Evolutionary conservation across 2,329 filamentous ascomycete species (phyloP).

Genomic region (Calonectria fujianensis): DNA sequence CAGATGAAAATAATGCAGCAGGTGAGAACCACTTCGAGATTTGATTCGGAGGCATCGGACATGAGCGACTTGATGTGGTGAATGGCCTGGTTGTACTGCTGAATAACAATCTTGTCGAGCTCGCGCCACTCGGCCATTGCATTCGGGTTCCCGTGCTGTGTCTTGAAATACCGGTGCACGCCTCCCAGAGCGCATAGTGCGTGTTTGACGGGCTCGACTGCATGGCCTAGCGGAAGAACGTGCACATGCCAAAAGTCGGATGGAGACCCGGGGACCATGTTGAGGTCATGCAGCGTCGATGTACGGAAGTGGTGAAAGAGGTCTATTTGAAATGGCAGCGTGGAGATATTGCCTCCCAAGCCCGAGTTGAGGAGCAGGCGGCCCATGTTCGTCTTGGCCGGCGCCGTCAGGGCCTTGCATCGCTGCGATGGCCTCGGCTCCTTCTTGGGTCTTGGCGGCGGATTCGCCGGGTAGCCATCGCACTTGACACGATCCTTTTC

Average conservation of each 20-base stretch:
- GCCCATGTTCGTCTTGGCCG: not conserved
- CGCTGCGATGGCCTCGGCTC: not conserved
- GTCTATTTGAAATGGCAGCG: conserved; percentile 1
- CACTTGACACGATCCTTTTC: conserved; percentile 18
- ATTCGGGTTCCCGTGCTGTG: not conserved
- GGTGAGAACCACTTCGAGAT: conserved; percentile 13
- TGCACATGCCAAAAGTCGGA: conserved; percentile 20
- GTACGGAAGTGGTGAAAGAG: conserved; percentile 23
- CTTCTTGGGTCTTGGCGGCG: conserved; percentile 1
- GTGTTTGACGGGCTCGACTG: conserved; percentile 10
- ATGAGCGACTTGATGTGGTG: conserved; percentile 25
- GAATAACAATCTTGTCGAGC: conserved; percentile 1
- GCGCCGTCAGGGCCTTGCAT: not conserved
- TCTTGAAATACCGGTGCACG: conserved; percentile 15
- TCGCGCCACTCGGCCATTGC: conserved; percentile 7
- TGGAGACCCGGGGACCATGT: not conserved
- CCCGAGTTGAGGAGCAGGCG: not conserved
- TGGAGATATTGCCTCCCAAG: not conserved
- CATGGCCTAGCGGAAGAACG: conserved; percentile 10
- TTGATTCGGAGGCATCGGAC: conserved; percentile 1
- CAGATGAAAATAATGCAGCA: conserved; percentile 20
- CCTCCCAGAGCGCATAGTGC: conserved; percentile 8
- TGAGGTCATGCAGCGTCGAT: conserved; percentile 13
- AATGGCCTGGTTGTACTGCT: conserved; percentile 23
- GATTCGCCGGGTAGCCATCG: not conserved